Percentiles rank a stretch among this genome's conserved stretches.
Evolutionary conservation across 192 early-diverging fungal species (phyloP).

Genomic region (Cladochytrium replicatum): DNA sequence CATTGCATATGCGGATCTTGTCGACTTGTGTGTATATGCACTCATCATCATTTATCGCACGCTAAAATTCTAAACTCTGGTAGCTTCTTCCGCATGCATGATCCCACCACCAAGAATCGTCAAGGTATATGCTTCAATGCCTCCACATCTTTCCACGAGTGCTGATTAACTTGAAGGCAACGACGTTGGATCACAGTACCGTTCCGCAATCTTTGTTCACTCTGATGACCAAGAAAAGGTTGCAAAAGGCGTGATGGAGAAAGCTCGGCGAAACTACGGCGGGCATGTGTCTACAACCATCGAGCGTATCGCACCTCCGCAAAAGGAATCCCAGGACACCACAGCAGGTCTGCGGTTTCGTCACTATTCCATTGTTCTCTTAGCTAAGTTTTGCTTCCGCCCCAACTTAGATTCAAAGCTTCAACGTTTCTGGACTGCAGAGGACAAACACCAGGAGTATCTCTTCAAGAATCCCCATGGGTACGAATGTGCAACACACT

Average conservation of each 20-base stretch:
- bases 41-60: not conserved
- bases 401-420: too few relatives aligned
- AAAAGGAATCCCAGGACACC: conserved; percentile 48
- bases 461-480: conserved; percentile 66
- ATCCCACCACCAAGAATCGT: conserved; percentile 76
- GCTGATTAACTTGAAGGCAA: conserved; percentile 39
- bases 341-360: conserved; percentile 72
- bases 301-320: conserved; percentile 45
- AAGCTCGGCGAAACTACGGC: conserved; percentile 44
- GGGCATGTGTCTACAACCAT: not conserved
- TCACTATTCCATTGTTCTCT: conserved; percentile 18
- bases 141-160: not conserved
- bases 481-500: conserved; percentile 54
- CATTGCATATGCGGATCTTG: conserved; percentile 61
- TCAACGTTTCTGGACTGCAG: conserved; percentile 63
- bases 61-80: not conserved
- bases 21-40: conserved; percentile 69
- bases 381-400: conserved; percentile 6
- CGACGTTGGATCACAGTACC: conserved; percentile 80
- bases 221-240: conserved; percentile 56
- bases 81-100: conserved; percentile 35
- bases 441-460: conserved; percentile 70
- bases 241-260: conserved; percentile 62
- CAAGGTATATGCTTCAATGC: too few relatives aligned
- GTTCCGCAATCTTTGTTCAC: conserved; percentile 81